Evolutionary conservation across 2,329 filamentous ascomycete genomes (phyloP).

Genomic region (Stagonosporopsis rhizophila): DNA sequence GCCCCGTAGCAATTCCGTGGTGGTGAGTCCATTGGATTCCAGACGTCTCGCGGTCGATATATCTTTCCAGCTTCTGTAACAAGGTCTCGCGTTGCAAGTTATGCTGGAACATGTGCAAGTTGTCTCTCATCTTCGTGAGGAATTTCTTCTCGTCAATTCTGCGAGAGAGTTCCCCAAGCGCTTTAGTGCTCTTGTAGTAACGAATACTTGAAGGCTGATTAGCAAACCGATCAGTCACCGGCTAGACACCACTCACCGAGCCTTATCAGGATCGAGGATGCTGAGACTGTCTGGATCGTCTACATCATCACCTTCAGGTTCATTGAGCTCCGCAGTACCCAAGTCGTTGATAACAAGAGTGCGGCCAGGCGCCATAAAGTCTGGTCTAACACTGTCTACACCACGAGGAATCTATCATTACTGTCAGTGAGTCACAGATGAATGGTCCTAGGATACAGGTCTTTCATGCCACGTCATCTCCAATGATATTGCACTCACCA

Average conservation of each 20-base stretch:
- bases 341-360: constrained; percentile 43
- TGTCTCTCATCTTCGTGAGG: constrained; percentile 45
- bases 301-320: constrained; percentile 38
- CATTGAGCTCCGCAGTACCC: constrained; percentile 32
- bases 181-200: constrained; percentile 73
- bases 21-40: constrained; percentile 52
- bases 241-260: constrained; percentile 27
- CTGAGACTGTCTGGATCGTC: constrained; percentile 47
- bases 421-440: not conserved
- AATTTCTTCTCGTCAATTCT: constrained; percentile 75
- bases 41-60: constrained; percentile 51
- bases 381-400: constrained; percentile 50
- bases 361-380: constrained; percentile 62
- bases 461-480: not conserved
- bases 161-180: constrained; percentile 74
- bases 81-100: constrained; percentile 20
- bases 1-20: constrained; percentile 50
- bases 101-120: constrained; percentile 19
- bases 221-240: not conserved
- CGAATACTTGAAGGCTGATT: constrained; percentile 38
- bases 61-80: constrained; percentile 49
- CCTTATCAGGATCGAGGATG: constrained; percentile 53
- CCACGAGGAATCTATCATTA: constrained; percentile 22
- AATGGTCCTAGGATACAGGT: not conserved
- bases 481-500: not conserved